Evolutionary conservation across 805 yeast species (phyloP).

Genomic region (Yamadazyma sp.): DNA sequence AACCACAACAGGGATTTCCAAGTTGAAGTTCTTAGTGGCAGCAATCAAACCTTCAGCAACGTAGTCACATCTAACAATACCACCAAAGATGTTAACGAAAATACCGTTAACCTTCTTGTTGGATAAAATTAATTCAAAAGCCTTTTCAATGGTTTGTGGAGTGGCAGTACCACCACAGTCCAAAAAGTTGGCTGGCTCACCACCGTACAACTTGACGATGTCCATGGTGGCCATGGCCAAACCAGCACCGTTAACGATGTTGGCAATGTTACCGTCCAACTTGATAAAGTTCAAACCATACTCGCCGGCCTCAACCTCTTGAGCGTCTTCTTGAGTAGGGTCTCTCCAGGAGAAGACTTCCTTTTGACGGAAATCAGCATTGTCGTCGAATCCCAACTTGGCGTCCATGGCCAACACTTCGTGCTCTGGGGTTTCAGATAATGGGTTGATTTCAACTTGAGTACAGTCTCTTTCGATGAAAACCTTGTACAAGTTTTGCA

Average conservation of each 20-base stretch:
- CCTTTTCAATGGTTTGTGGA: conserved; percentile 96
- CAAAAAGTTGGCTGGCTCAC: conserved; percentile 97
- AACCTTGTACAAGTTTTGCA: conserved; percentile 84
- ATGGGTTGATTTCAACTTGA: conserved; percentile 97
- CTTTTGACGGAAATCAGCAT: conserved; percentile 90
- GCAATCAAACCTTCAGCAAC: conserved; percentile 97
- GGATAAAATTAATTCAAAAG: conserved; percentile 87
- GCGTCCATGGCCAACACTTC: conserved; percentile 98
- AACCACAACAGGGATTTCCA: conserved; percentile 92
- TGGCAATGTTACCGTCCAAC: conserved; percentile 97
- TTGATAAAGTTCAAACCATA: conserved; percentile 94
- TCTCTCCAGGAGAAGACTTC: conserved; percentile 98
- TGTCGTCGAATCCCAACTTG: conserved; percentile 96
- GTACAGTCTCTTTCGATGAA: conserved; percentile 93
- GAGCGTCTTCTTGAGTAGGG: conserved; percentile 95
- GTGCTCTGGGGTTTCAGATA: conserved; percentile 88
- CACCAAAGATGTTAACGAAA: conserved; percentile 98
- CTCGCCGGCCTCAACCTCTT: conserved; percentile 86
- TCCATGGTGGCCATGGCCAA: conserved; percentile 99
- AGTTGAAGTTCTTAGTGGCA: conserved; percentile 87
- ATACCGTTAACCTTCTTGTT: conserved; percentile 91
- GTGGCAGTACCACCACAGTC: conserved; percentile 99
- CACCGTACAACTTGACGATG: conserved; percentile 96
- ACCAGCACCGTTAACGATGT: conserved; percentile 99
- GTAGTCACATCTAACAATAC: conserved; percentile 98